These are phyloP conservation scores for Xerocomus brunneocitrinus DNA, from an alignment of 768 basidiomycete species.

Conservation along the genomic window DNA sequence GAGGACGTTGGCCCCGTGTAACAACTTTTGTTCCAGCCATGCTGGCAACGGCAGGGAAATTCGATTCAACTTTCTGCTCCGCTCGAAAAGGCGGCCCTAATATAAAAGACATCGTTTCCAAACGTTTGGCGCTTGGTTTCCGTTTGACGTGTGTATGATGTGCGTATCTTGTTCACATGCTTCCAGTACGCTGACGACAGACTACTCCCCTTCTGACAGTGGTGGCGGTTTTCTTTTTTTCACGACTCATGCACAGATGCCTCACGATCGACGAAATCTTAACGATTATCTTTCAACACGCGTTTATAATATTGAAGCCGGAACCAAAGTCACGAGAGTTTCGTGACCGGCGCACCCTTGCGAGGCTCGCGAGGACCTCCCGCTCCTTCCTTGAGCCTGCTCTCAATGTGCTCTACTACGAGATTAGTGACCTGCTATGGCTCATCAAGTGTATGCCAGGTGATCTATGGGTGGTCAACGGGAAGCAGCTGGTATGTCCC, in stretches of 20 bases:
- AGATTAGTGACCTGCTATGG: slow-evolving; percentile 29
- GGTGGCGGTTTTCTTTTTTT: slow-evolving; percentile 11
- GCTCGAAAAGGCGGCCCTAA: slow-evolving; percentile 16
- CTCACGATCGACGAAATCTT: slow-evolving; percentile 32
- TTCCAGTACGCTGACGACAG: slow-evolving; percentile 1
- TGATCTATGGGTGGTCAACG: slow-evolving; percentile 31
- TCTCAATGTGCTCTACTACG: slow-evolving; percentile 30
- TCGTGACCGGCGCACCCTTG: slow-evolving; percentile 29
- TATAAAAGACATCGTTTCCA: slow-evolving; percentile 3
- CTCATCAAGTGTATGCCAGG: slow-evolving; percentile 30
- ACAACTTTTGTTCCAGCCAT: not conserved
- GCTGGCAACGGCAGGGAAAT: not conserved
- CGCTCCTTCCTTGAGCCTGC: slow-evolving; percentile 31
- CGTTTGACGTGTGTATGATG: slow-evolving; percentile 22
- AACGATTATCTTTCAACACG: slow-evolving; percentile 29
- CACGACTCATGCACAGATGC: slow-evolving; percentile 31
- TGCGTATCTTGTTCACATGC: slow-evolving; percentile 11
- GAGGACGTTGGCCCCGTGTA: not conserved
- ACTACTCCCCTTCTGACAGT: slow-evolving; percentile 1
- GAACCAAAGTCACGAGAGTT: slow-evolving; percentile 26
- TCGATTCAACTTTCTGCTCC: slow-evolving; percentile 14
- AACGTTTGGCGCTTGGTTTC: slow-evolving; percentile 10
- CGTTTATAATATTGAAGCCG: slow-evolving; percentile 25
- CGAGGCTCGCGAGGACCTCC: slow-evolving; percentile 29
- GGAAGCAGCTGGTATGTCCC: slow-evolving; percentile 26